phyloP scores from a whole-genome alignment of 164 flowering plant genomes.

The Vitis vinifera region ASM3070453v1 NC_081819.1:20507501-20508000 shows the following conservation, averaged over 20 bases:
- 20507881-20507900: conserved; percentile 44
- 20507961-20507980: conserved; percentile 32
- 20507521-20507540: conserved; percentile 47
- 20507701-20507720: not conserved
- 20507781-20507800: not conserved
- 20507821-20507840: conserved; percentile 42
- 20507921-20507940: conserved; percentile 39
- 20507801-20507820: conserved; percentile 31
- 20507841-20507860: conserved; percentile 41
- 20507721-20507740: no score
- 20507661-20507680: no score
- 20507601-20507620: no score
- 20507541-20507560: conserved; percentile 57
- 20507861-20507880: conserved; percentile 46
- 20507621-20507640: no score
- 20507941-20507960: conserved; percentile 33
- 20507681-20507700: not conserved
- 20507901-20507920: conserved; percentile 34
- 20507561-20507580: conserved; percentile 5
- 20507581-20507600: not conserved
- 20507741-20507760: not conserved
- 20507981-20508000: conserved; percentile 19
- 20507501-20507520: conserved; percentile 42
- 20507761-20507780: not conserved
- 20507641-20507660: no score